Conservation (phyloP, 164 flowering plant genomes). For the Chloranthus sessilifolius region DNA sequence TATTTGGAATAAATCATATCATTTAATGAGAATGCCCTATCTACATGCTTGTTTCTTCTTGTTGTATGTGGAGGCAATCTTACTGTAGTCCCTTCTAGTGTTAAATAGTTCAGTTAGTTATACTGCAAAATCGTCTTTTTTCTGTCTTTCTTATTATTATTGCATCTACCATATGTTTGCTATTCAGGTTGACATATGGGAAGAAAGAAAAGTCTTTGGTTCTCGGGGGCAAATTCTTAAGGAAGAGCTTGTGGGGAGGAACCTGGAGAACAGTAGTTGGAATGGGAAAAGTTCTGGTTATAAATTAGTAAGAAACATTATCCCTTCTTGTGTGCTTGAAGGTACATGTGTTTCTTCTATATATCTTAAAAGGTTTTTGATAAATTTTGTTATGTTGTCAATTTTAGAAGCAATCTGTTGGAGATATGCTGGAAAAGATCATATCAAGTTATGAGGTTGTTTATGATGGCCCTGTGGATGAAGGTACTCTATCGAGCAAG, state of each 20-base stretch:
- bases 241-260: constrained; percentile 67
- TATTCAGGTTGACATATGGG: constrained; percentile 90
- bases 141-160: neutral
- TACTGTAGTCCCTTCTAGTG: neutral
- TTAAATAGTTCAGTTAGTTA: neutral
- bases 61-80: neutral
- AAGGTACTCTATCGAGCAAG: constrained; percentile 58
- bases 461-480: constrained; percentile 64
- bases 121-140: neutral
- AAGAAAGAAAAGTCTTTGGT: constrained; percentile 92
- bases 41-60: too few relatives aligned
- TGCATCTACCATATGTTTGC: constrained; percentile 1
- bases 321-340: too few relatives aligned
- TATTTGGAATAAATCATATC: too few relatives aligned
- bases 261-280: constrained; percentile 35
- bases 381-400: neutral
- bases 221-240: constrained; percentile 80
- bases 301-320: constrained; percentile 50
- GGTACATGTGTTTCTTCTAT: neutral
- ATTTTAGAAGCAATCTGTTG: constrained; percentile 50
- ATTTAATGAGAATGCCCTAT: too few relatives aligned
- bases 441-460: constrained; percentile 64
- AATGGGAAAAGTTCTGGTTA: constrained; percentile 33
- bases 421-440: constrained; percentile 63
- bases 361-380: constrained; percentile 5